Evolutionary conservation across 331 rosid genomes (phyloP), one percentile per base, ranked within the genome.

Genomic region (Quercus lobata): DNA sequence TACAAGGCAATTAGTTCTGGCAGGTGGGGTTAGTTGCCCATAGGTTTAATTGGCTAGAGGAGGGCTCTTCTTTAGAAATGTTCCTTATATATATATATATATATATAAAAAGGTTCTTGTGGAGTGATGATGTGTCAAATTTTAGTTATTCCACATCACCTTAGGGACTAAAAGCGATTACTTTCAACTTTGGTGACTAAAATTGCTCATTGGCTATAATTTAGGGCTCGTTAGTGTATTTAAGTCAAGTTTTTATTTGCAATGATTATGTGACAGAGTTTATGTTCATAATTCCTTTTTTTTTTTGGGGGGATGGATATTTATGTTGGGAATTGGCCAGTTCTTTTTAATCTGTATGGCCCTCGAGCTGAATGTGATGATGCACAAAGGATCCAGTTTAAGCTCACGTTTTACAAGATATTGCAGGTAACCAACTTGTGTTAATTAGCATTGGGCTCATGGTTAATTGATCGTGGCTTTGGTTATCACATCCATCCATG

Each of bases 331-430:
- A 62, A 81, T 57, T 86, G 66, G 78, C 52, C 78, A 96, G 98
- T 96, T 86, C 91, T 93, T 79, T 96, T 93, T 88, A 95, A 95
- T 70, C 25, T 95, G 74, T 93, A 95, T 76, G 98, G 97, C 34
- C 99, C 98, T 79, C 91, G 97, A 83, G 99, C 97, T 81, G 90
- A 52, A 78, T 58, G 90, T 53, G 93, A 96, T 83, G 97, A 93
- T 78, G 62, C 80, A 1, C 94, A 96, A 65, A 93, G 98, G 92
- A 85, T 86, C 56, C 87, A 84, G 80, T 96, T 91, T 74, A 93
- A 96, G 89, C 79, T 88, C 74, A 87, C 60, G 0, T 95, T 93
- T 88, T 93, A 58, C 92, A 86, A 82, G 78, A 82, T 89, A 63
- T 86, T 96, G 68, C 92, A 93, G 98, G 99, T 93, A 86, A 9